phyloP scores from a whole-genome alignment of 2,329 filamentous ascomycete genomes.

The Torrubiellomyces zombiae region DNA sequence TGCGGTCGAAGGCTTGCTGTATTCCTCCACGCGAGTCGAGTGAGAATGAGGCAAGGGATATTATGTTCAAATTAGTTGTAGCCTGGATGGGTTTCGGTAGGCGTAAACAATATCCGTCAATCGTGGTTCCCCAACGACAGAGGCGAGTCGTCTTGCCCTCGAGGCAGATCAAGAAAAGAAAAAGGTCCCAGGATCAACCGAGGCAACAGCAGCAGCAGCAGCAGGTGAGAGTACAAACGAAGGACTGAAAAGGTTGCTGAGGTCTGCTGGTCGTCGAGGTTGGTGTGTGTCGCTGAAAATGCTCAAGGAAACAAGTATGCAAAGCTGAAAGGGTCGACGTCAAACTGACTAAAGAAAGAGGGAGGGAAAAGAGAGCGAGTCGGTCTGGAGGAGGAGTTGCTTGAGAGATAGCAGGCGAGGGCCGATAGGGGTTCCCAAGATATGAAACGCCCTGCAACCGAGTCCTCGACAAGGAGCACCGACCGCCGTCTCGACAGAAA shows the following conservation, averaged over 20 bases:
- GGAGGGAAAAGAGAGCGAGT: conserved; percentile 1
- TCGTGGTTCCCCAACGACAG: no score
- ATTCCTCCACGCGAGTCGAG: conserved; percentile 4
- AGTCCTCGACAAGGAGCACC: not conserved
- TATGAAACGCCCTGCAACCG: conserved; percentile 4
- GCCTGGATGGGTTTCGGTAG: not conserved
- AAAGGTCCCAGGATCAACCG: conserved; percentile 41
- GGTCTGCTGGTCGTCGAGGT: not conserved
- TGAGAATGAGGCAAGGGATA: not conserved
- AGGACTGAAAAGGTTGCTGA: conserved; percentile 3
- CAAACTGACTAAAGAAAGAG: not conserved
- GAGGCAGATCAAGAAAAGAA: no score
- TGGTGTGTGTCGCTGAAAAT: not conserved
- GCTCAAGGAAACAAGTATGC: not conserved
- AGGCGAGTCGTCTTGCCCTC: no score
- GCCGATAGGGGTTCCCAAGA: no score
- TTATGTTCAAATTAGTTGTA: not conserved
- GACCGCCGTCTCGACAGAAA: no score
- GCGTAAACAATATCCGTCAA: conserved; percentile 2
- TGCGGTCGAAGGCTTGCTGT: no score
- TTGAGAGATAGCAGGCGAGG: no score
- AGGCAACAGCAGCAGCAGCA: conserved; percentile 13
- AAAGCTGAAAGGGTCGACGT: not conserved
- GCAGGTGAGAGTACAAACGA: conserved; percentile 6
- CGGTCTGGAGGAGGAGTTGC: not conserved